Conservation (phyloP, 805 yeast species). For the Diddensiella santjacobensis region DNA sequence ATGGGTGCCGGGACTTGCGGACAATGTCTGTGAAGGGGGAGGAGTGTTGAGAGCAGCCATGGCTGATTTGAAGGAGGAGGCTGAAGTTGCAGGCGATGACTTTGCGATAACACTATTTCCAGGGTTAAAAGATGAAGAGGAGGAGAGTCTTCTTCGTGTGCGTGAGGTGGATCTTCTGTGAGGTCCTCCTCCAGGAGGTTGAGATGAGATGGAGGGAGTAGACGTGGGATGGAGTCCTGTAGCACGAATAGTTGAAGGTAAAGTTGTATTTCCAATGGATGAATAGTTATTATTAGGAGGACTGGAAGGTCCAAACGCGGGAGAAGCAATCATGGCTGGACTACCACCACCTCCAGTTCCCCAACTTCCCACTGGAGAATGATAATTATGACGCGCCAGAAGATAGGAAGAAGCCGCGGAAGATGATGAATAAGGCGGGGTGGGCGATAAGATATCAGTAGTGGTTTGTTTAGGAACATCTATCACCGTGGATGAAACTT, state of each 20-base stretch:
- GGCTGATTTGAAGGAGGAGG: slow-evolving; percentile 5
- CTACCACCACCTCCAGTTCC: not conserved
- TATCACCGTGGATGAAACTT: not conserved
- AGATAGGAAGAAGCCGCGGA: slow-evolving; percentile 2
- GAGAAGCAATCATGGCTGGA: not conserved
- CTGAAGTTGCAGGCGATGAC: not conserved
- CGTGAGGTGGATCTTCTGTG: slow-evolving; percentile 3
- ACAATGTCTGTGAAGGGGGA: not conserved
- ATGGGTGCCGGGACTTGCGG: slow-evolving; percentile 5
- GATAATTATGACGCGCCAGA: not conserved
- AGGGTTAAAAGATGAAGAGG: slow-evolving; percentile 5
- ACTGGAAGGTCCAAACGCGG: not conserved
- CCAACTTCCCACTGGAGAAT: not conserved
- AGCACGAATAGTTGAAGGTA: not conserved
- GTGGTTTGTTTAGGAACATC: slow-evolving; percentile 9
- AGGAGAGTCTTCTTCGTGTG: slow-evolving; percentile 8
- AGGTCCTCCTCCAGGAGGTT: not conserved
- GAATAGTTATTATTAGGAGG: not conserved
- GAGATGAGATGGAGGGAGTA: not conserved
- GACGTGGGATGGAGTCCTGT: not conserved
- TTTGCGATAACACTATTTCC: not conserved
- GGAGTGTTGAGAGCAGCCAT: slow-evolving; percentile 1
- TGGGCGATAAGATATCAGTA: not conserved
- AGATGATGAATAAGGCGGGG: slow-evolving; percentile 1
- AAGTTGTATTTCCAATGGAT: not conserved